Percentiles rank a stretch among this genome's conserved stretches.
Conservation (phyloP, 2,329 filamentous ascomycete species). For the Fusarium sp. region DNA sequence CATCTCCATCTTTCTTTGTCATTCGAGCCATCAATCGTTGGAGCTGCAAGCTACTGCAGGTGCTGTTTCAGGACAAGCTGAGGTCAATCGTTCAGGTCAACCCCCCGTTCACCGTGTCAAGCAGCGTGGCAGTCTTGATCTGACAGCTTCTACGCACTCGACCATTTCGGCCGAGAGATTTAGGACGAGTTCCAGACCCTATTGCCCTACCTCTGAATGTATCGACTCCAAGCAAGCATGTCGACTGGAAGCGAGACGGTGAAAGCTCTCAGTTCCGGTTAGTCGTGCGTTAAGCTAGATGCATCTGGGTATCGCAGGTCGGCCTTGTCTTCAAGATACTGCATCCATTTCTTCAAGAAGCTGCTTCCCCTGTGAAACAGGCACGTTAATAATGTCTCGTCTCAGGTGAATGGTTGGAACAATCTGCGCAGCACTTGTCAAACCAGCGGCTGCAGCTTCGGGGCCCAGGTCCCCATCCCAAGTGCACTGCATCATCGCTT, state of each 20-base stretch:
- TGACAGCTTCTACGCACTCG: background rate
- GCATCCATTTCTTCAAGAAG: conserved; percentile 93
- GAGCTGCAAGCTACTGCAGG: conserved; percentile 9
- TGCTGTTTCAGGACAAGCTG: conserved; percentile 31
- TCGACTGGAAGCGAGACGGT: background rate
- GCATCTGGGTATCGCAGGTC: conserved; percentile 89
- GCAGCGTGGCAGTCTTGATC: background rate
- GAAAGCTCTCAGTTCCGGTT: background rate
- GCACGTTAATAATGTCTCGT: conserved; percentile 29
- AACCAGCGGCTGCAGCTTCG: conserved; percentile 15
- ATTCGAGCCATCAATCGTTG: conserved; percentile 2
- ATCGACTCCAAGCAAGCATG: background rate
- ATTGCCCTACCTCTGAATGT: background rate
- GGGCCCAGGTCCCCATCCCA: conserved; percentile 7
- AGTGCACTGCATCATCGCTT: conserved; percentile 53
- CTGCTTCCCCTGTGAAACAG: conserved; percentile 72
- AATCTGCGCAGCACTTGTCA: conserved; percentile 26
- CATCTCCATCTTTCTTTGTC: conserved; percentile 3
- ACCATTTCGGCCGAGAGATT: conserved; percentile 20
- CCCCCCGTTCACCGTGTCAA: conserved; percentile 1
- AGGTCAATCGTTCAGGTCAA: conserved; percentile 6
- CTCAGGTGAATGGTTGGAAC: conserved; percentile 36
- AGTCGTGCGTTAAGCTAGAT: conserved; percentile 47
- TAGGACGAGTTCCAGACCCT: background rate
- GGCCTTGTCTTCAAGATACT: conserved; percentile 85